Conservation (phyloP, 2,329 filamentous ascomycete species). For the Neobulgaria alba region DNA sequence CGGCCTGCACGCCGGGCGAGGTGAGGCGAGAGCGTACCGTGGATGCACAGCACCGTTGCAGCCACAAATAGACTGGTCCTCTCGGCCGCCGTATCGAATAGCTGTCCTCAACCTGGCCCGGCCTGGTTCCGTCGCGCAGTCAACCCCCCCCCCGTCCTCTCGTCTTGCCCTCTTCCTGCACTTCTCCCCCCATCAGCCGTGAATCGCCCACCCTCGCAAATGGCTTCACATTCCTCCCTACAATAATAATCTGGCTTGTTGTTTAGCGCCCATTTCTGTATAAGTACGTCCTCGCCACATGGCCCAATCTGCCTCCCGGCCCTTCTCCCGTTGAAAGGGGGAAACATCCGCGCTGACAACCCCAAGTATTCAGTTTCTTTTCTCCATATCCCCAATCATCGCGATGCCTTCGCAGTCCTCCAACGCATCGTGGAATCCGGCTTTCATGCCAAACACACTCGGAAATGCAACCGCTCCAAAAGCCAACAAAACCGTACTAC, state of each 20-base stretch:
- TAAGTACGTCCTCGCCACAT: constrained; percentile 18
- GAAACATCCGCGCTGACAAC: constrained; percentile 14
- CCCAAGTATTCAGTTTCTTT: constrained; percentile 23
- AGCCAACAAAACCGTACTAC: constrained; percentile 1
- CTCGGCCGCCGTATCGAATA: not conserved
- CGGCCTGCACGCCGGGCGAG: too few relatives aligned
- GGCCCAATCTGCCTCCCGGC: not conserved
- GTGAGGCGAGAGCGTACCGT: too few relatives aligned
- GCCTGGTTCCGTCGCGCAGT: not conserved
- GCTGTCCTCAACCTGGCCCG: not conserved
- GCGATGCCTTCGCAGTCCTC: constrained; percentile 37
- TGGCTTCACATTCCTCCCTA: constrained; percentile 11
- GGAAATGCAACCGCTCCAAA: constrained; percentile 17
- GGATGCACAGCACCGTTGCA: too few relatives aligned
- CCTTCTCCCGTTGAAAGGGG: not conserved
- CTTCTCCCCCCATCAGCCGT: not conserved
- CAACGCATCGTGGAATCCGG: constrained; percentile 42
- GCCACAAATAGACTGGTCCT: not conserved
- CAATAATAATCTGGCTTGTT: constrained; percentile 20
- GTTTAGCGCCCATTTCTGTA: constrained; percentile 22
- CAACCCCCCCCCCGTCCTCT: not conserved
- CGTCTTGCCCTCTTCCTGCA: not conserved
- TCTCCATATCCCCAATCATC: constrained; percentile 3
- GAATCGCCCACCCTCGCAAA: constrained; percentile 6
- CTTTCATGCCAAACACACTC: constrained; percentile 39